A percentile compares a stretch with the other conserved stretches of the same genome.
Evolutionary conservation across 2,329 filamentous ascomycete species (phyloP).

Genomic region (Fusarium tuaranense): DNA sequence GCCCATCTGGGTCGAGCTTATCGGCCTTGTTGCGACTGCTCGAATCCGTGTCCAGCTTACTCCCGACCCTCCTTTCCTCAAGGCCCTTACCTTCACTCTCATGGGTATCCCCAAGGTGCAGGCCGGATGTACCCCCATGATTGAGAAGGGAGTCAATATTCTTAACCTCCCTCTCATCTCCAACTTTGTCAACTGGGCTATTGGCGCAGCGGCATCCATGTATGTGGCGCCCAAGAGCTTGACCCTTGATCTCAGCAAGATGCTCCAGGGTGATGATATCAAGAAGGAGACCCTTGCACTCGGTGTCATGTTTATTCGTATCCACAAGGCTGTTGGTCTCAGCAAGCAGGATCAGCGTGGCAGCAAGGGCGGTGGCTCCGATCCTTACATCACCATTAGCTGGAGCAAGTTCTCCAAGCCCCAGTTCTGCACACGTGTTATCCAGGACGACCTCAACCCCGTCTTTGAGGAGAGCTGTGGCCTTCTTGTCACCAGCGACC

Average conservation of each 20-base stretch:
- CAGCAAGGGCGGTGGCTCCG: slow-evolving; percentile 86
- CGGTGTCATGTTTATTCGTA: slow-evolving; percentile 91
- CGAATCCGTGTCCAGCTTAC: slow-evolving; percentile 86
- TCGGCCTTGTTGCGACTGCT: slow-evolving; percentile 89
- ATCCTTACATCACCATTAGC: slow-evolving; percentile 93
- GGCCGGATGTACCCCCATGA: slow-evolving; percentile 91
- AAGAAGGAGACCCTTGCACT: slow-evolving; percentile 89
- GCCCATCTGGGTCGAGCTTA: slow-evolving; percentile 90
- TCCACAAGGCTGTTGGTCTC: slow-evolving; percentile 86
- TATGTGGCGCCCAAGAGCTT: slow-evolving; percentile 96
- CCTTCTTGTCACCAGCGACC: slow-evolving; percentile 85
- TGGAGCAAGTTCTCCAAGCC: slow-evolving; percentile 98
- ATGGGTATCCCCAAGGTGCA: slow-evolving; percentile 94
- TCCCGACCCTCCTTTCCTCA: slow-evolving; percentile 91
- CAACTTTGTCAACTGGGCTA: slow-evolving; percentile 97
- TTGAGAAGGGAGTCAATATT: slow-evolving; percentile 91
- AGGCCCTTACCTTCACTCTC: slow-evolving; percentile 90
- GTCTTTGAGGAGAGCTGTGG: slow-evolving; percentile 91
- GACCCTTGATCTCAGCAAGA: slow-evolving; percentile 89
- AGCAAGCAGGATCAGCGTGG: slow-evolving; percentile 92
- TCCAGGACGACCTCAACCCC: slow-evolving; percentile 93
- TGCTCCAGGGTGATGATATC: slow-evolving; percentile 91
- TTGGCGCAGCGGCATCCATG: slow-evolving; percentile 86
- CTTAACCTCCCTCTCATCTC: slow-evolving; percentile 93
- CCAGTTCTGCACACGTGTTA: slow-evolving; percentile 96